Conservation (phyloP, 2,329 filamentous ascomycete genomes). For the Trichoderma lentiforme region DNA sequence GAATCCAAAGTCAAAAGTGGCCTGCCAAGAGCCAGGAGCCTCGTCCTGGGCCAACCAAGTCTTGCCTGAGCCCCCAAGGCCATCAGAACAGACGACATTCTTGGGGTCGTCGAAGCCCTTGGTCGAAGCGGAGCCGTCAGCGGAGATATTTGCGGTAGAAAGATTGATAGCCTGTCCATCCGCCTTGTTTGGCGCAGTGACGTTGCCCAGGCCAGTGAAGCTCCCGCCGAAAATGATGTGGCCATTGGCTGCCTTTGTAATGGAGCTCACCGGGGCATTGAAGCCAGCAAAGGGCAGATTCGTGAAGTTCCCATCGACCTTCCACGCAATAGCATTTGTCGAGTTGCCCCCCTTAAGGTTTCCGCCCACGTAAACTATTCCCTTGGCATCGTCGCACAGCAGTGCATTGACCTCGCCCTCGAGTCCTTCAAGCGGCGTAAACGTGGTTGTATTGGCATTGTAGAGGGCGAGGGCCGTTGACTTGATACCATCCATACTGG, state of each 20-base stretch:
- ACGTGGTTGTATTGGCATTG: slow-evolving; percentile 65
- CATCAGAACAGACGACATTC: slow-evolving; percentile 75
- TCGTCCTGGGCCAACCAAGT: slow-evolving; percentile 77
- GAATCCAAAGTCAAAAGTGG: slow-evolving; percentile 78
- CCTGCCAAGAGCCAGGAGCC: slow-evolving; percentile 76
- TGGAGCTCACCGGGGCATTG: slow-evolving; percentile 86
- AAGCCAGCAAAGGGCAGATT: slow-evolving; percentile 90
- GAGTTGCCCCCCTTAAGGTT: slow-evolving; percentile 77
- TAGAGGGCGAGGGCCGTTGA: slow-evolving; percentile 79
- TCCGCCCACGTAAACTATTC: slow-evolving; percentile 88
- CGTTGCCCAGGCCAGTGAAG: slow-evolving; percentile 85
- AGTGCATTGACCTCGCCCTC: slow-evolving; percentile 79
- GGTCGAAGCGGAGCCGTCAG: slow-evolving; percentile 58
- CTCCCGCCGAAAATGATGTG: slow-evolving; percentile 89
- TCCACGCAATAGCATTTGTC: slow-evolving; percentile 86
- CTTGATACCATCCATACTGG: slow-evolving; percentile 73
- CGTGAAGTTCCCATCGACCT: slow-evolving; percentile 63
- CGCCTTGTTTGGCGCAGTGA: slow-evolving; percentile 61
- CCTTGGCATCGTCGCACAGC: slow-evolving; percentile 72
- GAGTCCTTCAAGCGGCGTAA: slow-evolving; percentile 76
- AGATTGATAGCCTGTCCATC: slow-evolving; percentile 83
- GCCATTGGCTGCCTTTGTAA: slow-evolving; percentile 73
- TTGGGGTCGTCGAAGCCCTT: slow-evolving; percentile 69
- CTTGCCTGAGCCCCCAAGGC: slow-evolving; percentile 64
- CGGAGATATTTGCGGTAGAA: slow-evolving; percentile 69